These are phyloP conservation scores for Posidonia australis DNA, from an alignment of 106 monocot species.

Conservation along the genomic window DNA sequence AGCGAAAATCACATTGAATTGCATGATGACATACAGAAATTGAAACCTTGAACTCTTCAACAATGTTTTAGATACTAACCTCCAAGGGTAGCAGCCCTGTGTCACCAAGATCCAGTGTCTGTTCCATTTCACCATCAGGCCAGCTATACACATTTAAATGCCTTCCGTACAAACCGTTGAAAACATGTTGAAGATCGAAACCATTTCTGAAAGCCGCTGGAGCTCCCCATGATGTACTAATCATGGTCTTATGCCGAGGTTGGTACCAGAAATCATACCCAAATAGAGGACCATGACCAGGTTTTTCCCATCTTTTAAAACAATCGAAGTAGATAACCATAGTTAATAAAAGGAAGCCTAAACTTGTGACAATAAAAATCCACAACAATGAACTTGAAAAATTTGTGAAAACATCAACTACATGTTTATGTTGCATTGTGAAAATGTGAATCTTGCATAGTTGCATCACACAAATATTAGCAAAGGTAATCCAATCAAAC, in stretches of 20 bases:
- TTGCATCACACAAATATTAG: no score
- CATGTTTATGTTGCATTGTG: no score
- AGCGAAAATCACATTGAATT: not conserved
- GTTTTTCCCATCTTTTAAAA: slow-evolving; percentile 86
- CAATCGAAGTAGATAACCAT: not conserved
- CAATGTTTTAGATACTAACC: slow-evolving; percentile 24
- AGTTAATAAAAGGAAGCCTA: no score
- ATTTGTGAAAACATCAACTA: no score
- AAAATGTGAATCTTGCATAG: no score
- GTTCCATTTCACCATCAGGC: slow-evolving; percentile 92
- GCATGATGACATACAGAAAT: not conserved
- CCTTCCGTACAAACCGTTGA: slow-evolving; percentile 76
- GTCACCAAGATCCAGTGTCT: slow-evolving; percentile 76
- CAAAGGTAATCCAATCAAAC: no score
- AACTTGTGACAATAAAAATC: no score
- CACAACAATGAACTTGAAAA: not conserved
- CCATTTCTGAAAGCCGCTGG: slow-evolving; percentile 78
- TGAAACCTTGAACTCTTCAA: not conserved
- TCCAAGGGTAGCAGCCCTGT: slow-evolving; percentile 84
- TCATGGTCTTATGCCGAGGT: slow-evolving; percentile 91
- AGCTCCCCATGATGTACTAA: slow-evolving; percentile 96
- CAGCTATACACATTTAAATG: slow-evolving; percentile 83
- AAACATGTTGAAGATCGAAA: slow-evolving; percentile 72
- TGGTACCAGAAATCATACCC: slow-evolving; percentile 99
- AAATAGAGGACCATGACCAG: slow-evolving; percentile 78